A percentile compares a stretch with the other conserved stretches of the same genome.
These are phyloP conservation scores for Boletellus deceptivus DNA, from an alignment of 1,284 basidiomycete genomes.

Conservation along the genomic window DNA sequence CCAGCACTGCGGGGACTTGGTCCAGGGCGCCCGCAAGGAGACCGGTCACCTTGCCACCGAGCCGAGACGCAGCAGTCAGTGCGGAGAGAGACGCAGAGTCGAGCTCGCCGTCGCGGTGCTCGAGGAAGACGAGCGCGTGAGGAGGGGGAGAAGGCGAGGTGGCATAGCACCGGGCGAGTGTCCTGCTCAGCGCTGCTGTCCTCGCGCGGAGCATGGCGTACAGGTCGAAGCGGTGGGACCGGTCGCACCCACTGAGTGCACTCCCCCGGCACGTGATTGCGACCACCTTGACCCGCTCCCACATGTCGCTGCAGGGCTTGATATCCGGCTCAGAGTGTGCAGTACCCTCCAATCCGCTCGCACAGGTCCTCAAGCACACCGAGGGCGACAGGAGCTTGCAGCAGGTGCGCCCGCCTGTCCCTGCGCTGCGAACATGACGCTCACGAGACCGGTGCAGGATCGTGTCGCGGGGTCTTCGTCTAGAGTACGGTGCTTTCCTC, in stretches of 20 bases:
- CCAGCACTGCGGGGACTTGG: slow-evolving; percentile 67
- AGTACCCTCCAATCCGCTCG: slow-evolving; percentile 81
- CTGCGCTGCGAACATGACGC: background rate
- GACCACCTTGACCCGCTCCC: background rate
- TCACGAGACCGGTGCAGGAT: slow-evolving; percentile 47
- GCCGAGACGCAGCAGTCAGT: slow-evolving; percentile 81
- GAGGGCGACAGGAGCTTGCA: slow-evolving; percentile 89
- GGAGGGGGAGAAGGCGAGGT: slow-evolving; percentile 46
- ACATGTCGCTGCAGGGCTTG: slow-evolving; percentile 74
- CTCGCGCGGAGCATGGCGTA: slow-evolving; percentile 28
- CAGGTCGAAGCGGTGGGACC: background rate
- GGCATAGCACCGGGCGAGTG: slow-evolving; percentile 51
- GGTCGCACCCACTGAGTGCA: background rate
- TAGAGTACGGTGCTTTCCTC: slow-evolving; percentile 43
- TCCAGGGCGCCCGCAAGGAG: slow-evolving; percentile 78
- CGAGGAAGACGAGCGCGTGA: slow-evolving; percentile 83
- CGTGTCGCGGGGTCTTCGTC: slow-evolving; percentile 70
- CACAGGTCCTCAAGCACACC: slow-evolving; percentile 89
- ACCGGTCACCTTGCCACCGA: slow-evolving; percentile 88
- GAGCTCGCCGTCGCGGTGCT: slow-evolving; percentile 82
- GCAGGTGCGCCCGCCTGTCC: slow-evolving; percentile 48
- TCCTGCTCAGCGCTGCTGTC: slow-evolving; percentile 23
- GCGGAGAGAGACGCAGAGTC: slow-evolving; percentile 88
- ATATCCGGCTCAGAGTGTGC: slow-evolving; percentile 93
- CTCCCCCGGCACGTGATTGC: slow-evolving; percentile 18